Conservation (phyloP, 176 grass and related monocot genomes). For the Oryza longistaminata region DNA sequence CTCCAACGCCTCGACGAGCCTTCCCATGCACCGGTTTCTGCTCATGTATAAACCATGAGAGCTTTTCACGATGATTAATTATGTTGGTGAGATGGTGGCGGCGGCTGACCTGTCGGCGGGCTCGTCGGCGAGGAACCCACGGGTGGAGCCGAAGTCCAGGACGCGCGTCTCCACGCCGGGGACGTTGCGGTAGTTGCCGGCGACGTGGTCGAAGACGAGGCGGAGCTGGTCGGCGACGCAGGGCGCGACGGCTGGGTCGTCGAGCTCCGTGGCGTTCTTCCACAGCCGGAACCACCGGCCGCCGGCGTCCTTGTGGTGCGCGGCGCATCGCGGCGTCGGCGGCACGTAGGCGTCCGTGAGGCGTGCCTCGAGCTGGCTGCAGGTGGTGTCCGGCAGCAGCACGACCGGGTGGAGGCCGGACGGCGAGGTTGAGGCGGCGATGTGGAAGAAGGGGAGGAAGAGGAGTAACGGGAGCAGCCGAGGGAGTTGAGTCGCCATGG, state of each 20-base stretch:
- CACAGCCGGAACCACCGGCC: slow-evolving; percentile 37
- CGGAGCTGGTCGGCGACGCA: slow-evolving; percentile 33
- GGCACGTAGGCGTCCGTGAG: slow-evolving; percentile 29
- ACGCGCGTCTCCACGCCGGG: slow-evolving; percentile 21
- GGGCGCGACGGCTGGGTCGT: neutral
- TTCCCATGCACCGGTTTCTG: slow-evolving; percentile 3
- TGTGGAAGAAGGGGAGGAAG: too few relatives aligned
- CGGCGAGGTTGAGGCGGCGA: too few relatives aligned
- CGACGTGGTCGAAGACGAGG: slow-evolving; percentile 16
- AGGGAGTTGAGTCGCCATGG: too few relatives aligned
- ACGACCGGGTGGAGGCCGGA: neutral
- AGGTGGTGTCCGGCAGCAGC: slow-evolving; percentile 19
- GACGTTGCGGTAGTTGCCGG: slow-evolving; percentile 9
- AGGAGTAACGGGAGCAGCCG: too few relatives aligned
- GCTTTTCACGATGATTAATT: too few relatives aligned
- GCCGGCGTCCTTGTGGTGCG: neutral
- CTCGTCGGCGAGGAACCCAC: neutral
- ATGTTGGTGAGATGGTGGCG: too few relatives aligned
- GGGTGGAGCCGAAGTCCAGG: slow-evolving; percentile 31
- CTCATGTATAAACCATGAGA: too few relatives aligned
- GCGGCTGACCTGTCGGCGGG: neutral
- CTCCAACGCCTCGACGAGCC: slow-evolving; percentile 11
- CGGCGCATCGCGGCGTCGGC: slow-evolving; percentile 6
- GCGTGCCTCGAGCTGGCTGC: slow-evolving; percentile 34
- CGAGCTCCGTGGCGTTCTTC: slow-evolving; percentile 30